A percentile compares a stretch with the other conserved stretches of the same genome.
phyloP scores from a whole-genome alignment of 257 asterid genomes.

The Solanum neorickii region DNA sequence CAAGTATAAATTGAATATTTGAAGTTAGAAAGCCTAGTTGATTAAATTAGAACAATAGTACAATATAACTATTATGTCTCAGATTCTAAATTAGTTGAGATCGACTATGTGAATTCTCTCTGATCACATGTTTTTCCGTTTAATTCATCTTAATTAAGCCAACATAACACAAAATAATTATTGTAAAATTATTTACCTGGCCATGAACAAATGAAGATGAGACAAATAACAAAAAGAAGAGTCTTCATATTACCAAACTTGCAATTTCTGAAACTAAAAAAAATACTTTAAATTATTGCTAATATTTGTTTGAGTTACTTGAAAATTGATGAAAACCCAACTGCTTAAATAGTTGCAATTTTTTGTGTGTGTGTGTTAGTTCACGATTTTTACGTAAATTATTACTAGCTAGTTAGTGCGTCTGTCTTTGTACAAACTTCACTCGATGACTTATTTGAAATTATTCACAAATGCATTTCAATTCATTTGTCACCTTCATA shows the following conservation, averaged over 20 bases:
- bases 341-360: neutral
- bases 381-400: neutral
- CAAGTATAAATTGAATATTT: neutral
- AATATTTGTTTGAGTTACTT: neutral
- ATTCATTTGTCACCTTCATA: neutral
- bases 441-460: neutral
- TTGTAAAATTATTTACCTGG: neutral
- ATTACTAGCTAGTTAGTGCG: neutral
- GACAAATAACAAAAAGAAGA: neutral
- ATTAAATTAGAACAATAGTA: neutral
- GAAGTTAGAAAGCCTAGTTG: neutral
- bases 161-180: neutral
- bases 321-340: neutral
- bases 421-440: neutral
- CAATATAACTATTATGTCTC: neutral
- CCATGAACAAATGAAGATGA: neutral
- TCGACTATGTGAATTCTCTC: neutral
- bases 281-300: neutral
- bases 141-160: neutral
- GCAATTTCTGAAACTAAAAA: neutral
- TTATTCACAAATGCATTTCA: neutral
- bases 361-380: neutral
- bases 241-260: neutral
- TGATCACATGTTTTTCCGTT: neutral
- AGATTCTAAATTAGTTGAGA: neutral